Percentiles rank a stretch among this genome's conserved stretches.
Evolutionary conservation across 352 stramenopile species (phyloP).

Genomic region (Pythium volutum): DNA sequence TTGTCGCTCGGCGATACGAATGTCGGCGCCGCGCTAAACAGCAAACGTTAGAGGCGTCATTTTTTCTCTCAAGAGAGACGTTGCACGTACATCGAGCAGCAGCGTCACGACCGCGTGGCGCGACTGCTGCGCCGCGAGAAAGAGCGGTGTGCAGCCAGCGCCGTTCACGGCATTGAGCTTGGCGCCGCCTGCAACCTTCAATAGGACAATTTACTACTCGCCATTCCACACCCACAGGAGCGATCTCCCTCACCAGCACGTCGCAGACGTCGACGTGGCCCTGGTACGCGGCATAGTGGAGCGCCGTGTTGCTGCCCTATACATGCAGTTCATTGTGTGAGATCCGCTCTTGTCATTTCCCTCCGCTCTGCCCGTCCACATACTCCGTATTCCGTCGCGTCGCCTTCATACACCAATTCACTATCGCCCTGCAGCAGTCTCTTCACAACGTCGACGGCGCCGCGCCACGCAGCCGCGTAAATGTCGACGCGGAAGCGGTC

Average conservation of each 20-base stretch:
- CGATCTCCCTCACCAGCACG: slow-evolving; percentile 30
- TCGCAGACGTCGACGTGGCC: slow-evolving; percentile 41
- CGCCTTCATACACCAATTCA: slow-evolving; percentile 40
- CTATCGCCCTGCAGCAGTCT: slow-evolving; percentile 37
- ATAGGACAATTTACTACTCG: slow-evolving; percentile 18
- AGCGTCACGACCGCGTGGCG: slow-evolving; percentile 38
- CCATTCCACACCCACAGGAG: too few relatives aligned
- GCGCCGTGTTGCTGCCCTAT: slow-evolving; percentile 52
- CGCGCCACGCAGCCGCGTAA: slow-evolving; percentile 56
- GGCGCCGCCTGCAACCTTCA: slow-evolving; percentile 31
- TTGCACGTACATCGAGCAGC: slow-evolving; percentile 46
- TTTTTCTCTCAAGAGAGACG: too few relatives aligned
- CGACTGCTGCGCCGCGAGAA: slow-evolving; percentile 68
- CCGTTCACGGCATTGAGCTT: slow-evolving; percentile 57
- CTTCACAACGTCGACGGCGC: slow-evolving; percentile 38
- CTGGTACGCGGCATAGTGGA: slow-evolving; percentile 81
- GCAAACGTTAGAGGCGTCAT: too few relatives aligned
- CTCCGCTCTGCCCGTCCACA: too few relatives aligned
- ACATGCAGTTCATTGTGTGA: too few relatives aligned
- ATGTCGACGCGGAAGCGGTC: slow-evolving; percentile 67
- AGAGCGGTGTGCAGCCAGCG: slow-evolving; percentile 59
- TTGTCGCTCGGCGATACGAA: slow-evolving; percentile 44
- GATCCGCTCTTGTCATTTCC: too few relatives aligned
- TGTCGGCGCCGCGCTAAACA: slow-evolving; percentile 59
- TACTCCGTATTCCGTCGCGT: slow-evolving; percentile 59